Evolutionary conservation across 78 protist species (phyloP).

Genomic region (Bodo saltans): DNA sequence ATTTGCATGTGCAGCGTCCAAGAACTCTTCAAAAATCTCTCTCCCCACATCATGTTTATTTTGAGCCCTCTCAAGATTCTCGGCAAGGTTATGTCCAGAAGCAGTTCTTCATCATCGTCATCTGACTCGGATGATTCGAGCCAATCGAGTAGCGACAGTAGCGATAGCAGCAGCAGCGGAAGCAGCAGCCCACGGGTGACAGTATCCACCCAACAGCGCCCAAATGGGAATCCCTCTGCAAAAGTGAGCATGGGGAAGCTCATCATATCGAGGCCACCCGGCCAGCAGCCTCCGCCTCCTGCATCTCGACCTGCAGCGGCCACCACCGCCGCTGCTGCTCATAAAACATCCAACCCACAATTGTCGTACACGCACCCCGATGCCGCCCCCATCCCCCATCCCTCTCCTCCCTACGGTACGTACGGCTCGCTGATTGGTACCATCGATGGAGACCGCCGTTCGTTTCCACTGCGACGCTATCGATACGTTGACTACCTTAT

Average conservation of each 20-base stretch:
- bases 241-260: no score
- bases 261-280: no score
- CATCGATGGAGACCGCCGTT: neutral
- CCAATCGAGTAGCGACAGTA: no score
- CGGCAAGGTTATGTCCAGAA: neutral
- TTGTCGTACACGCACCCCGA: neutral
- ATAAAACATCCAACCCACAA: neutral
- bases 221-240: no score
- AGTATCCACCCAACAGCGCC: neutral
- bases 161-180: neutral
- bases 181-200: neutral
- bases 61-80: neutral
- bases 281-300: neutral
- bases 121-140: no score
- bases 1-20: no score
- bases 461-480: neutral
- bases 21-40: no score
- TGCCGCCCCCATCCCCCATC: neutral
- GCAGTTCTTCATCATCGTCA: neutral
- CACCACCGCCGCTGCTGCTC: neutral
- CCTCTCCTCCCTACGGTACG: neutral
- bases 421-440: neutral
- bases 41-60: neutral
- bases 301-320: neutral
- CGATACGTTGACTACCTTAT: neutral